These are phyloP conservation scores for Spinacia oleracea DNA, from an alignment of 179 eudicot genomes.

Conservation along the genomic window DNA sequence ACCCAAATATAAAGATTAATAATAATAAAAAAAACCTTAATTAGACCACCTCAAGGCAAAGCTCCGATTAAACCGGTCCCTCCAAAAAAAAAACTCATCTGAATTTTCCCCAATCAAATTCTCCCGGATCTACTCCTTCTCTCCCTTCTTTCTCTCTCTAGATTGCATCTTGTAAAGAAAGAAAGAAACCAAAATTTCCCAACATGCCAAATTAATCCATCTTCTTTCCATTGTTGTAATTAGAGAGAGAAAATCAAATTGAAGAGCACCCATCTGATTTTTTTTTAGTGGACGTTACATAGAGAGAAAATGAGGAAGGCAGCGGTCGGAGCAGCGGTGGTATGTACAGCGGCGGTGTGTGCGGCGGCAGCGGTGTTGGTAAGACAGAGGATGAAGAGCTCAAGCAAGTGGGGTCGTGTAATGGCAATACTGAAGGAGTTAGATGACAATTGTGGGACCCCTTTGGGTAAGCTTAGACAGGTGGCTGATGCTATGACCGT, in stretches of 20 bases:
- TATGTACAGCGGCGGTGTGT: conserved; percentile 63
- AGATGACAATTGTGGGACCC: conserved; percentile 68
- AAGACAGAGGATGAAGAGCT: conserved; percentile 57
- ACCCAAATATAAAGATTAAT: too few relatives aligned
- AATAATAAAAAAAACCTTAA: not conserved
- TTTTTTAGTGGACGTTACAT: not conserved
- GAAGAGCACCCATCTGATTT: not conserved
- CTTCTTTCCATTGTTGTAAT: too few relatives aligned
- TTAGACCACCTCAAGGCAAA: conserved; percentile 8
- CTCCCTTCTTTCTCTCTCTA: not conserved
- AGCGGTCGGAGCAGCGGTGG: conserved; percentile 66
- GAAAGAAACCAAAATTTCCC: not conserved
- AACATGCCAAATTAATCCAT: conserved; percentile 6
- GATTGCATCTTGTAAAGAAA: conserved; percentile 22
- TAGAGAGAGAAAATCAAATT: too few relatives aligned
- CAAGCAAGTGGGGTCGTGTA: conserved; percentile 65
- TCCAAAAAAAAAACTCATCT: not conserved
- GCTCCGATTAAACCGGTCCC: conserved; percentile 21
- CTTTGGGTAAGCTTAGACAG: conserved; percentile 68
- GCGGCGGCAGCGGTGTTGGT: conserved; percentile 71
- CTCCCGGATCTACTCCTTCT: conserved; percentile 18
- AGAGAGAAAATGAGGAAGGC: conserved; percentile 60
- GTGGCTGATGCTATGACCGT: conserved; percentile 94
- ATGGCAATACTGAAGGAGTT: conserved; percentile 70
- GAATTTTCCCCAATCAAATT: conserved; percentile 9